Evolutionary conservation across 106 monocot genomes (phyloP).

Genomic region (Phalaenopsis aphrodite): DNA sequence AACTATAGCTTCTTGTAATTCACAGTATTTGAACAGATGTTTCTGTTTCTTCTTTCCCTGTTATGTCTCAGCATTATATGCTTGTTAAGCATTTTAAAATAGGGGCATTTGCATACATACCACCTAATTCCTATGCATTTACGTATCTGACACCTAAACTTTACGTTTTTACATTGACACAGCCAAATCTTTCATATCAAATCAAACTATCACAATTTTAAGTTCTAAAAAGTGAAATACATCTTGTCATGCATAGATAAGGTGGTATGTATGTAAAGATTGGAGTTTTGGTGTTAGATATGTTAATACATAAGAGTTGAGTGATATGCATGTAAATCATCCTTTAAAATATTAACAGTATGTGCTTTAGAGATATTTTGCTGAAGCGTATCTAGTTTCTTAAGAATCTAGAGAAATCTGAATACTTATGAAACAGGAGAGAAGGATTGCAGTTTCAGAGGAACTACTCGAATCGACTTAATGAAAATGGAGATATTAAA

Average conservation of each 20-base stretch:
- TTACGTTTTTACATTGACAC: no score
- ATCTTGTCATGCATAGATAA: no score
- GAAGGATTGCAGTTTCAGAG: conserved; percentile 49
- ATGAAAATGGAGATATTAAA: conserved; percentile 37
- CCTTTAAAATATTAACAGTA: not conserved
- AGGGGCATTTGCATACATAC: no score
- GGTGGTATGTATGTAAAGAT: no score
- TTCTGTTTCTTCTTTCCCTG: not conserved
- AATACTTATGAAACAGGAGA: conserved; percentile 20
- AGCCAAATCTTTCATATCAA: no score
- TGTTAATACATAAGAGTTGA: no score
- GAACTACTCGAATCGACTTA: conserved; percentile 52
- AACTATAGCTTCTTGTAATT: not conserved
- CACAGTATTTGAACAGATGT: not conserved
- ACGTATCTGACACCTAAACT: no score
- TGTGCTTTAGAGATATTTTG: not conserved
- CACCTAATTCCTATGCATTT: no score
- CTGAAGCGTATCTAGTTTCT: not conserved
- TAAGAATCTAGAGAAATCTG: conserved; percentile 2
- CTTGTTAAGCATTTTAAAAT: not conserved
- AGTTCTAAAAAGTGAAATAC: no score
- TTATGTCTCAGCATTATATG: not conserved
- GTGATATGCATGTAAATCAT: no score
- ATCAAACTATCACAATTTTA: no score
- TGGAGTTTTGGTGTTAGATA: no score